Evolutionary conservation across 1,284 basidiomycete genomes (phyloP).

Genomic region (Sphaerobolus stellatus): DNA sequence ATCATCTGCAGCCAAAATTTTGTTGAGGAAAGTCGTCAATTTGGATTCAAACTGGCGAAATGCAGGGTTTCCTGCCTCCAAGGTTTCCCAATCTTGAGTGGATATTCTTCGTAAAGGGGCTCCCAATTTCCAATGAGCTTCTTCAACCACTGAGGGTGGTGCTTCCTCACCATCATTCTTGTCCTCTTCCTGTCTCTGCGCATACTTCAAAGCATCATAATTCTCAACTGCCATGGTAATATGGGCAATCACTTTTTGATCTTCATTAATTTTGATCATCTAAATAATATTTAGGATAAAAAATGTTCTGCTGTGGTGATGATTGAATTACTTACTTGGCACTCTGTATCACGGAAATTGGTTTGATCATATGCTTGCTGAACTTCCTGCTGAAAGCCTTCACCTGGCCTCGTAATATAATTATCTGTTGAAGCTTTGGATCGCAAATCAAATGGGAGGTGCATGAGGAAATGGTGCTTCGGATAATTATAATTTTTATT

Average conservation of each 20-base stretch:
- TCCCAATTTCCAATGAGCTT: background rate
- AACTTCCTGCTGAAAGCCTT: background rate
- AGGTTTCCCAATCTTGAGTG: background rate
- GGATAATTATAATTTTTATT: no score
- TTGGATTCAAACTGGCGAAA: background rate
- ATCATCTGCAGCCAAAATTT: background rate
- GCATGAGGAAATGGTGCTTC: background rate
- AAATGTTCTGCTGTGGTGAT: background rate
- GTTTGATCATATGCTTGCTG: background rate
- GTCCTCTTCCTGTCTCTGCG: background rate
- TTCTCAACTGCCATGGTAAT: background rate
- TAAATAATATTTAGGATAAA: background rate
- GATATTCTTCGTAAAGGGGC: background rate
- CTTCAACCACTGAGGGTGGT: background rate
- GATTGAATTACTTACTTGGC: background rate
- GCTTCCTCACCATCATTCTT: background rate
- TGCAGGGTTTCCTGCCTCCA: background rate
- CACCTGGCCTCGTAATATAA: background rate
- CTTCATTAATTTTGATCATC: background rate
- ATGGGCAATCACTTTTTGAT: background rate
- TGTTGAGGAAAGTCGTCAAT: background rate
- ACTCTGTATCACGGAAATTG: background rate
- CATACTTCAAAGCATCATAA: background rate
- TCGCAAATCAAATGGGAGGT: background rate
- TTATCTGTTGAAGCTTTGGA: background rate